phyloP scores from a whole-genome alignment of 2,329 filamentous ascomycete genomes.

The Clonostachys sp. region DNA sequence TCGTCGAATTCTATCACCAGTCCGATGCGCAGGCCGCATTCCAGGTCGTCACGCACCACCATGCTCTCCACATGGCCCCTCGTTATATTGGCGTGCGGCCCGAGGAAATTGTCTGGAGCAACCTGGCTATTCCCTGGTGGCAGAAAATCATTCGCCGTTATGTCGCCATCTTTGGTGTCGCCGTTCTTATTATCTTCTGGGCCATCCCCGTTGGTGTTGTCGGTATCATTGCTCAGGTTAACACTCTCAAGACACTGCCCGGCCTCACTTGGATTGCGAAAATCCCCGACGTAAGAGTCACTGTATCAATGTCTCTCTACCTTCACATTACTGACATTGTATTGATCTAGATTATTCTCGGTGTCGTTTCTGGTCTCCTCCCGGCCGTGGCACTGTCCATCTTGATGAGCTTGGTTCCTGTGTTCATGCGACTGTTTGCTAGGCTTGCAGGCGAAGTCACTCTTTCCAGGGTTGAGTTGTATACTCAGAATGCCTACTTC shows the following conservation, averaged over 20 bases:
- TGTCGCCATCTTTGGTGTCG: constrained; percentile 60
- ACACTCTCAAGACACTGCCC: constrained; percentile 59
- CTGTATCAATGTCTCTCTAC: not conserved
- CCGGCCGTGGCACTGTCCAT: constrained; percentile 75
- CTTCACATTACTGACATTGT: not conserved
- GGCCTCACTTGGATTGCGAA: constrained; percentile 72
- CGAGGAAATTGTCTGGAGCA: constrained; percentile 80
- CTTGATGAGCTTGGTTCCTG: constrained; percentile 78
- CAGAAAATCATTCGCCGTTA: constrained; percentile 68
- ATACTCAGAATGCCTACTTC: constrained; percentile 90
- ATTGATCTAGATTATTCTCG: constrained; percentile 49
- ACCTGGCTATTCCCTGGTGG: constrained; percentile 66
- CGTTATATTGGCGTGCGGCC: constrained; percentile 80
- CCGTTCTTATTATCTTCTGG: constrained; percentile 81
- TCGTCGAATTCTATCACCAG: constrained; percentile 85
- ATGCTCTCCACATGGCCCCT: constrained; percentile 78
- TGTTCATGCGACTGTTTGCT: constrained; percentile 61
- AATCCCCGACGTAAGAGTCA: constrained; percentile 48
- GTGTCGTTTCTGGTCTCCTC: constrained; percentile 77
- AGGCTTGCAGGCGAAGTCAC: constrained; percentile 77
- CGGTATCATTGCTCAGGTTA: constrained; percentile 79
- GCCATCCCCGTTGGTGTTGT: constrained; percentile 71
- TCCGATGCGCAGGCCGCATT: constrained; percentile 80
- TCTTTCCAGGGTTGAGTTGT: constrained; percentile 74
- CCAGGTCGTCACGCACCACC: constrained; percentile 77